These are phyloP conservation scores for Phytopythium helicoides DNA, from an alignment of 352 stramenopile genomes.

Conservation along the genomic window DNA sequence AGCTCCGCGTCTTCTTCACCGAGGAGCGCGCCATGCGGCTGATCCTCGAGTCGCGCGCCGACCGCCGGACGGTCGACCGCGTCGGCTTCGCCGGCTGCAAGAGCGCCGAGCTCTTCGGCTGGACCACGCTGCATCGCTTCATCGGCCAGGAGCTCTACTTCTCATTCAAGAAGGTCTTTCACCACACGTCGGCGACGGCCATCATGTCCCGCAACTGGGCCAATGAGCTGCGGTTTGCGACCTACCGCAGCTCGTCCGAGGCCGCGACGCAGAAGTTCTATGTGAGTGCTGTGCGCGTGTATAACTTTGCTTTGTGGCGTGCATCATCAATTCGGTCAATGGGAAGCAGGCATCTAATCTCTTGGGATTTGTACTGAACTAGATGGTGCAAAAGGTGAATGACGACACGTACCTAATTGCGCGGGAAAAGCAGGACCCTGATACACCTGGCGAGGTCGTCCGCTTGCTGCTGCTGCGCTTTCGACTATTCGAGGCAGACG, in stretches of 20 bases:
- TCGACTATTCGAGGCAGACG: slow-evolving; percentile 34
- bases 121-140: slow-evolving; percentile 40
- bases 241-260: slow-evolving; percentile 34
- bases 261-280: slow-evolving; percentile 32
- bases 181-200: slow-evolving; percentile 24
- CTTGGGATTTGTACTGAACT: slow-evolving; percentile 3
- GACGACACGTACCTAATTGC: slow-evolving; percentile 55
- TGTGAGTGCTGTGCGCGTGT: slow-evolving; percentile 10
- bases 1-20: slow-evolving; percentile 14
- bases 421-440: slow-evolving; percentile 29
- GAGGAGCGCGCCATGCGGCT: slow-evolving; percentile 29
- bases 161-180: slow-evolving; percentile 46
- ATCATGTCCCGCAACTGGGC: slow-evolving; percentile 44
- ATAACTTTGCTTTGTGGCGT: neutral
- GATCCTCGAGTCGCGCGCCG: slow-evolving; percentile 40
- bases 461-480: slow-evolving; percentile 46
- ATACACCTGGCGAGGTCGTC: slow-evolving; percentile 23
- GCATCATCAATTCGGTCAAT: neutral
- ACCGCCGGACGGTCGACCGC: slow-evolving; percentile 28
- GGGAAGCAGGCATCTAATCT: no score
- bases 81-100: slow-evolving; percentile 26
- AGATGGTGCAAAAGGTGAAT: slow-evolving; percentile 51
- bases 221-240: slow-evolving; percentile 38
- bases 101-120: slow-evolving; percentile 43
- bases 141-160: slow-evolving; percentile 37